Evolutionary conservation across 2,329 filamentous ascomycete species (phyloP).

Genomic region (Talaromyces sp.): DNA sequence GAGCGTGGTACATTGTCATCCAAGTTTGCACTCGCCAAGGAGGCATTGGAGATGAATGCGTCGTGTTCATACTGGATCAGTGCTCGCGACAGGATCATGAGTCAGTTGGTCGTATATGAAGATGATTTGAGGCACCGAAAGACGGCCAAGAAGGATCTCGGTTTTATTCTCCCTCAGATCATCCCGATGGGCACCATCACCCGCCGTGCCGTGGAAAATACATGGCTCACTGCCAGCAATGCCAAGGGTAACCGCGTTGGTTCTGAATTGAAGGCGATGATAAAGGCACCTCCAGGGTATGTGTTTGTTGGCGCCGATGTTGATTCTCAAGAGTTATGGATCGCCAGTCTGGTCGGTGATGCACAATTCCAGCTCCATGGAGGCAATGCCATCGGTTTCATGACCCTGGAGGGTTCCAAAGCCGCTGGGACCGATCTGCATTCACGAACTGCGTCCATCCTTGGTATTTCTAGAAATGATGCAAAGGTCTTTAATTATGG

Average conservation of each 20-base stretch:
- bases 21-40: constrained; percentile 84
- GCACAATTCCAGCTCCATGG: constrained; percentile 93
- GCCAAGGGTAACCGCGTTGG: constrained; percentile 95
- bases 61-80: constrained; percentile 99
- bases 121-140: constrained; percentile 49
- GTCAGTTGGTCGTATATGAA: constrained; percentile 92
- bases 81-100: constrained; percentile 84
- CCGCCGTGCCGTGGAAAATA: constrained; percentile 90
- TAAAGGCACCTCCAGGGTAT: constrained; percentile 85
- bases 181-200: constrained; percentile 99
- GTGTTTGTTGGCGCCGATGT: constrained; percentile 96
- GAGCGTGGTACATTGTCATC: constrained; percentile 85
- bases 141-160: constrained; percentile 44
- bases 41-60: constrained; percentile 96
- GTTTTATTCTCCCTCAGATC: constrained; percentile 89
- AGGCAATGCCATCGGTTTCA: constrained; percentile 96
- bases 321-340: constrained; percentile 97
- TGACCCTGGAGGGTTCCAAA: constrained; percentile 97
- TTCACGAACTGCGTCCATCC: constrained; percentile 84
- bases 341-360: constrained; percentile 90
- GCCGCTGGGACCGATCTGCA: constrained; percentile 90
- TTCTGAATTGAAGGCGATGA: constrained; percentile 95
- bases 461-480: constrained; percentile 91
- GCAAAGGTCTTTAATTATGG: constrained; percentile 99
- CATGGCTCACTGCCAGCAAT: constrained; percentile 96